phyloP scores from a whole-genome alignment of 257 asterid genomes.

The Solanum medicagineum region DNA sequence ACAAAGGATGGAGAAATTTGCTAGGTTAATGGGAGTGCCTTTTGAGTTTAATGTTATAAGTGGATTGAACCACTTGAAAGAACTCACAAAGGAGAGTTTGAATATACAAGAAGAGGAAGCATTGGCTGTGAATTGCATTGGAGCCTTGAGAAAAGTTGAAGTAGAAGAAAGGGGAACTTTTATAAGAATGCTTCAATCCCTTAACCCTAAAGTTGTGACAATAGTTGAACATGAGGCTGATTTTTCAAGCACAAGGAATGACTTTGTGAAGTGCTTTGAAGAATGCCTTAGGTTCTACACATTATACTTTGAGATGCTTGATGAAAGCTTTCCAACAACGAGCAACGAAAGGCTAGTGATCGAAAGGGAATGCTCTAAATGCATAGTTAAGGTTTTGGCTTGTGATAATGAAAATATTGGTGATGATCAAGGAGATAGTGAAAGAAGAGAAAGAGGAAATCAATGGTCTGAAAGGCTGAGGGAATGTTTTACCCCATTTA shows the following conservation, averaged over 20 bases:
- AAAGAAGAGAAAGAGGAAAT: constrained; percentile 56
- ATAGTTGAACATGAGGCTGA: constrained; percentile 82
- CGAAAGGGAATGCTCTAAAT: constrained; percentile 66
- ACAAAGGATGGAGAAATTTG: constrained; percentile 77
- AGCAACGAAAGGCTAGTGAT: constrained; percentile 71
- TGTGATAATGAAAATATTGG: constrained; percentile 29
- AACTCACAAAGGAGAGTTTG: constrained; percentile 37
- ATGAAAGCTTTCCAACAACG: constrained; percentile 52
- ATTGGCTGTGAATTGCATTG: constrained; percentile 56
- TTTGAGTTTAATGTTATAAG: constrained; percentile 48
- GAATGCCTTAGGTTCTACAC: constrained; percentile 75
- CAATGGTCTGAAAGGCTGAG: constrained; percentile 64
- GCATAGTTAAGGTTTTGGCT: constrained; percentile 72
- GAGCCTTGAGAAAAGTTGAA: constrained; percentile 30
- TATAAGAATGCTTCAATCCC: constrained; percentile 24
- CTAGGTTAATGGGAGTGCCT: constrained; percentile 93
- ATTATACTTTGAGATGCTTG: constrained; percentile 62
- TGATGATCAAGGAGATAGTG: constrained; percentile 15
- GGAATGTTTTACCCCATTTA: constrained; percentile 21
- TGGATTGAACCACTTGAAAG: constrained; percentile 28
- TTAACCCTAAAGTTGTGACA: constrained; percentile 55
- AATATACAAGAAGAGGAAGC: constrained; percentile 55
- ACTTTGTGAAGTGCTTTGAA: constrained; percentile 50
- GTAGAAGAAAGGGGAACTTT: constrained; percentile 17
- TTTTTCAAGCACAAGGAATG: constrained; percentile 26